phyloP scores from a whole-genome alignment of 139 green algal genomes.

The Tetradesmus lagerheimii region DNA sequence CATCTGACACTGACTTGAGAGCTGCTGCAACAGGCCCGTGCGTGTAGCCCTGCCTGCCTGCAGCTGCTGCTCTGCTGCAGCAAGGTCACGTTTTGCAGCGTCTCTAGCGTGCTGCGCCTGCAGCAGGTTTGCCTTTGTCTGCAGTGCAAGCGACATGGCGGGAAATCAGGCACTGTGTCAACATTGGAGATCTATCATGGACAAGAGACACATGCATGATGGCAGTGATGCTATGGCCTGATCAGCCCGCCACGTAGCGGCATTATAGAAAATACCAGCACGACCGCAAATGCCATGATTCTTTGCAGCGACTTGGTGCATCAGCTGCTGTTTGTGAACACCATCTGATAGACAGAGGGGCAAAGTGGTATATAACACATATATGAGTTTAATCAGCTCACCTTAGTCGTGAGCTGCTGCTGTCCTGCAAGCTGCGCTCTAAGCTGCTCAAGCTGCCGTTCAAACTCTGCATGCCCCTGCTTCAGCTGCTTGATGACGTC shows the following conservation, averaged over 20 bases:
- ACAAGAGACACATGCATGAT: too few species aligned
- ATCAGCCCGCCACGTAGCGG: too few species aligned
- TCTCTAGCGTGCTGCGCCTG: slow-evolving; percentile 1
- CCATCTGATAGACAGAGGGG: too few species aligned
- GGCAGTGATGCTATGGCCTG: too few species aligned
- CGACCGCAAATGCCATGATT: too few species aligned
- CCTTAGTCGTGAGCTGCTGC: not conserved
- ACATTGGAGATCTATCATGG: too few species aligned
- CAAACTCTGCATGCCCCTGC: slow-evolving; percentile 5
- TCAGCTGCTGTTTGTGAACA: too few species aligned
- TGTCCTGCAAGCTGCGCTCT: not conserved
- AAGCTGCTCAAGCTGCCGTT: not conserved
- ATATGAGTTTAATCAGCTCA: not conserved
- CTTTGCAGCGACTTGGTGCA: too few species aligned
- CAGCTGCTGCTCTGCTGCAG: slow-evolving; percentile 22
- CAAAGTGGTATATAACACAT: too few species aligned
- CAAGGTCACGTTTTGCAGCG: not conserved
- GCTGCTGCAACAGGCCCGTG: slow-evolving; percentile 17
- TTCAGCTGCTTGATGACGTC: slow-evolving; percentile 22
- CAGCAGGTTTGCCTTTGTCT: slow-evolving; percentile 14
- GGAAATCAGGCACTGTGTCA: not conserved
- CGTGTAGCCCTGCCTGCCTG: not conserved
- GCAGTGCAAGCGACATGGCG: not conserved
- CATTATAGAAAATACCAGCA: too few species aligned
- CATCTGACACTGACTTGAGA: not conserved